Evolutionary conservation across 441 rosid species (phyloP).

Genomic region (Brassica balearica): DNA sequence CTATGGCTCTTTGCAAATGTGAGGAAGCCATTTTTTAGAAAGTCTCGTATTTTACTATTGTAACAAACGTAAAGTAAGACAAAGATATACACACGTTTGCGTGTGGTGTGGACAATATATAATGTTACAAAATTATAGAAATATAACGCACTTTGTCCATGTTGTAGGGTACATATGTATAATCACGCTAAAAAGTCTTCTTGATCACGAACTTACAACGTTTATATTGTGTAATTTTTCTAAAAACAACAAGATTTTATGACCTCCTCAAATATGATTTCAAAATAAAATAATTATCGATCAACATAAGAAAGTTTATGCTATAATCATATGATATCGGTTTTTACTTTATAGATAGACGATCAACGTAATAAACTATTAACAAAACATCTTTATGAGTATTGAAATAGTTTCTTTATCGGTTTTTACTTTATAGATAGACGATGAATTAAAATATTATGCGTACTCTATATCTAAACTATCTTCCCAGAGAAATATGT

Average conservation of each 20-base stretch:
- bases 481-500: background rate
- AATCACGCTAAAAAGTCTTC: background rate
- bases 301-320: background rate
- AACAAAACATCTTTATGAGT: background rate
- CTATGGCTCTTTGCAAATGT: background rate
- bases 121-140: background rate
- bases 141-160: background rate
- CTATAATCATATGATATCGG: background rate
- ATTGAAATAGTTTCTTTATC: background rate
- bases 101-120: background rate
- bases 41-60: background rate
- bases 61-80: background rate
- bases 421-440: background rate
- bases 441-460: background rate
- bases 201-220: background rate
- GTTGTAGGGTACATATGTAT: background rate
- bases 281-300: background rate
- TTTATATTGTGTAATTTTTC: background rate
- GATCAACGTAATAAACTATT: background rate
- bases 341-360: background rate
- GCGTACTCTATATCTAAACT: background rate
- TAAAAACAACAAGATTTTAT: background rate
- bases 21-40: background rate
- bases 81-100: background rate
- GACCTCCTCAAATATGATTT: background rate